Conservation (phyloP, 352 stramenopile genomes). For the Globisporangium iwayamae region DNA sequence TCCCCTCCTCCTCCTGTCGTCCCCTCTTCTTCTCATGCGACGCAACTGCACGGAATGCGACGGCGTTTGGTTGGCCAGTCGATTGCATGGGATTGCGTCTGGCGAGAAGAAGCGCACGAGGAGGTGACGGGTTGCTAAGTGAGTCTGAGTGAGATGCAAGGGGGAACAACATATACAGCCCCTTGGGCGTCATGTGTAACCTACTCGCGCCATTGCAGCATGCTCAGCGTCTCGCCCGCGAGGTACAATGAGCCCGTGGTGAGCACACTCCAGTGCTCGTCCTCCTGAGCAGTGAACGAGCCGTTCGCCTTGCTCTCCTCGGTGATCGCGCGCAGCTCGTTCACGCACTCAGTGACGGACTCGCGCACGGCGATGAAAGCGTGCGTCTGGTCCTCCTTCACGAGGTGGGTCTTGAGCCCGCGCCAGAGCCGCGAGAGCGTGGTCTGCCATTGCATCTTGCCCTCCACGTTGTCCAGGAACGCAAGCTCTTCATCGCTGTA, state of each 20-base stretch:
- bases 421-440: slow-evolving; percentile 55
- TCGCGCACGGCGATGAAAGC: slow-evolving; percentile 40
- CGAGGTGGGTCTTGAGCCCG: slow-evolving; percentile 38
- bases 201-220: slow-evolving; percentile 63
- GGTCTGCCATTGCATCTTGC: slow-evolving; percentile 50
- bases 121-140: not conserved
- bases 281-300: slow-evolving; percentile 14
- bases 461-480: slow-evolving; percentile 36
- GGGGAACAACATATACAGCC: not conserved
- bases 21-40: not conserved
- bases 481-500: slow-evolving; percentile 47
- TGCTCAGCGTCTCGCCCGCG: slow-evolving; percentile 56
- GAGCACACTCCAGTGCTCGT: slow-evolving; percentile 56
- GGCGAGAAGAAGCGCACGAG: not conserved
- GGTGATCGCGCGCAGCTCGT: slow-evolving; percentile 37
- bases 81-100: slow-evolving; percentile 14
- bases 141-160: too few relatives aligned
- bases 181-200: not conserved
- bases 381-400: slow-evolving; percentile 25
- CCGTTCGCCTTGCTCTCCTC: slow-evolving; percentile 14
- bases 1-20: not conserved
- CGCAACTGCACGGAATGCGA: slow-evolving; percentile 10
- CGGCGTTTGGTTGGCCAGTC: not conserved
- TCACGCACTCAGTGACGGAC: slow-evolving; percentile 59
- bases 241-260: slow-evolving; percentile 77